A percentile compares a stretch with the other conserved stretches of the same genome.
Evolutionary conservation across 345 rosid genomes (phyloP).

Genomic region (Erysimum cheiranthoides): DNA sequence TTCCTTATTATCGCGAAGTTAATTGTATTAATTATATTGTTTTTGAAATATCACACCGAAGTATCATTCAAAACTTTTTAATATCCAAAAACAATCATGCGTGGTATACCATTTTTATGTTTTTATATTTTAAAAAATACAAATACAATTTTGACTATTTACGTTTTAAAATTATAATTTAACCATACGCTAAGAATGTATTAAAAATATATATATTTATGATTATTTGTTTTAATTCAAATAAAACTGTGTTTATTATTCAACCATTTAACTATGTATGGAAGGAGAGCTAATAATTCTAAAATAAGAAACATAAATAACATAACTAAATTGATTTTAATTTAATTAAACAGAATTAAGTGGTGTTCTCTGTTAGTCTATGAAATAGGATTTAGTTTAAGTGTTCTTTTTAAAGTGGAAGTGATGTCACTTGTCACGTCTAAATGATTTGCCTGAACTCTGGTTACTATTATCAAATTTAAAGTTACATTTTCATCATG

Average conservation of each 20-base stretch:
- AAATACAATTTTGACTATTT: too few relatives aligned
- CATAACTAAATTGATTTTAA: not conserved
- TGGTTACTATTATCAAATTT: conserved; percentile 13
- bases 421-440: conserved; percentile 29
- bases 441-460: conserved; percentile 9
- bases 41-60: not conserved
- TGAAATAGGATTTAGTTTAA: not conserved
- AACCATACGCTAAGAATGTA: too few relatives aligned
- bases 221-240: too few relatives aligned
- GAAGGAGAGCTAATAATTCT: not conserved
- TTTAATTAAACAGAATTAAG: not conserved
- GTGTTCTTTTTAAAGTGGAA: conserved; percentile 9
- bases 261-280: too few relatives aligned
- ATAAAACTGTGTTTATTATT: too few relatives aligned
- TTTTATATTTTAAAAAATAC: too few relatives aligned
- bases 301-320: not conserved
- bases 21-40: not conserved
- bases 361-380: not conserved
- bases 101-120: too few relatives aligned
- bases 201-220: too few relatives aligned
- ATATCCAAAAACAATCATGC: too few relatives aligned
- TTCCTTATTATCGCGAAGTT: not conserved
- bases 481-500: conserved; percentile 14
- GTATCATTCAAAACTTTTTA: too few relatives aligned
- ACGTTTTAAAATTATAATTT: too few relatives aligned